These are phyloP conservation scores for Neurospora sp. DNA, from an alignment of 495 filamentous ascomycete species.

Conservation along the genomic window DNA sequence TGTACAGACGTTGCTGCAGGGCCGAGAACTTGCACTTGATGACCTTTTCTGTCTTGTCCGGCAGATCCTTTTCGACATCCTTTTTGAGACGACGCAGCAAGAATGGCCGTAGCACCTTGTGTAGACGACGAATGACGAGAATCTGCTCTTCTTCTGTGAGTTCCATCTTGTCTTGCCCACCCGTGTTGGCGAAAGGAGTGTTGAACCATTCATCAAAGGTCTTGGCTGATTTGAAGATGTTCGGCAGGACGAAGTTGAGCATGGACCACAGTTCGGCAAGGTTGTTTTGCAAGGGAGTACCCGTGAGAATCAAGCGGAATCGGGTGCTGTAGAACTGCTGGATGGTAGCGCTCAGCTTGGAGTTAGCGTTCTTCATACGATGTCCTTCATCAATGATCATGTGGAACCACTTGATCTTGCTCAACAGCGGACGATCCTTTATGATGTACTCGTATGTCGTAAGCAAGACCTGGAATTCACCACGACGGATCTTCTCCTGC, in stretches of 20 bases:
- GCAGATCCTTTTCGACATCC: slow-evolving; percentile 96
- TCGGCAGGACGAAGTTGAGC: slow-evolving; percentile 95
- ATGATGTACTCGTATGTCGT: slow-evolving; percentile 99
- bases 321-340: slow-evolving; percentile 90
- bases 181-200: slow-evolving; percentile 96
- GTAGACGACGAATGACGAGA: slow-evolving; percentile 93
- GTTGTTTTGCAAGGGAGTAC: slow-evolving; percentile 96
- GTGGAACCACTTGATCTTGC: slow-evolving; percentile 97
- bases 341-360: slow-evolving; percentile 89
- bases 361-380: slow-evolving; percentile 98
- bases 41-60: slow-evolving; percentile 96
- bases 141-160: slow-evolving; percentile 98
- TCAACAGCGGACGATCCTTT: slow-evolving; percentile 88
- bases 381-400: slow-evolving; percentile 99
- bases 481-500: slow-evolving; percentile 87
- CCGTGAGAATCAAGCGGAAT: slow-evolving; percentile 92
- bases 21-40: slow-evolving; percentile 98
- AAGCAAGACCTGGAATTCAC: slow-evolving; percentile 88
- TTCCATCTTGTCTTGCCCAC: slow-evolving; percentile 96
- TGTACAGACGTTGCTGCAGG: slow-evolving; percentile 85
- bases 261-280: slow-evolving; percentile 92
- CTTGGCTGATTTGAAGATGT: slow-evolving; percentile 98
- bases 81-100: slow-evolving; percentile 96
- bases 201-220: slow-evolving; percentile 99
- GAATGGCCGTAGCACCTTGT: slow-evolving; percentile 97